A percentile compares a stretch with the other conserved stretches of the same genome.
These are phyloP conservation scores for Lojkania enalia DNA, from an alignment of 2,329 filamentous ascomycete genomes.

Conservation along the genomic window DNA sequence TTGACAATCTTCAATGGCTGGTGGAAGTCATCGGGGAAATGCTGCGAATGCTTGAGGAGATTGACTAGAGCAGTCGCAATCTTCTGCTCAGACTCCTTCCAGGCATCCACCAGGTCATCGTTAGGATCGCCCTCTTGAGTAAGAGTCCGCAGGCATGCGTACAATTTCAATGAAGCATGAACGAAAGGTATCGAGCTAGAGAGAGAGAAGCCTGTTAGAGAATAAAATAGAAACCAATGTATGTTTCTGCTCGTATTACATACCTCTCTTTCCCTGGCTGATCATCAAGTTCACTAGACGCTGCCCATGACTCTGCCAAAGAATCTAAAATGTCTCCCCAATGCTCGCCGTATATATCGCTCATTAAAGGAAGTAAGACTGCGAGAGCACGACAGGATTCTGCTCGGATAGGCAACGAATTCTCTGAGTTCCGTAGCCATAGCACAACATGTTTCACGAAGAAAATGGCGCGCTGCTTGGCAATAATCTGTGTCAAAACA, in stretches of 20 bases:
- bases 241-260: too few species aligned
- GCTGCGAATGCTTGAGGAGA: slow-evolving; percentile 61
- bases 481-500: slow-evolving; percentile 53
- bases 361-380: slow-evolving; percentile 70
- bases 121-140: slow-evolving; percentile 66
- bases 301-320: slow-evolving; percentile 43
- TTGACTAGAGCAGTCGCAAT: slow-evolving; percentile 64
- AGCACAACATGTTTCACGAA: slow-evolving; percentile 76
- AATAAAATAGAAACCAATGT: too few species aligned
- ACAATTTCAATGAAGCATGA: slow-evolving; percentile 73
- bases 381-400: slow-evolving; percentile 58
- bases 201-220: background rate
- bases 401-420: slow-evolving; percentile 57
- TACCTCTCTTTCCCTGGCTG: slow-evolving; percentile 32
- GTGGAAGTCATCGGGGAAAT: slow-evolving; percentile 57
- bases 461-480: slow-evolving; percentile 73
- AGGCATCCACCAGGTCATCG: slow-evolving; percentile 79
- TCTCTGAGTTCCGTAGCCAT: slow-evolving; percentile 63
- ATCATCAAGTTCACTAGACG: slow-evolving; percentile 28
- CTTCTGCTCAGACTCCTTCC: slow-evolving; percentile 61
- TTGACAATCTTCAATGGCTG: slow-evolving; percentile 77
- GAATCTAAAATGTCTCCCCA: slow-evolving; percentile 63
- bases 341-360: slow-evolving; percentile 83
- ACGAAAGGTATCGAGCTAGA: slow-evolving; percentile 57
- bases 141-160: slow-evolving; percentile 64